Evolutionary conservation across 1,139 yeast genomes (phyloP), one percentile per base, ranked within the genome.

Genomic region (Maudiozyma humilis): DNA sequence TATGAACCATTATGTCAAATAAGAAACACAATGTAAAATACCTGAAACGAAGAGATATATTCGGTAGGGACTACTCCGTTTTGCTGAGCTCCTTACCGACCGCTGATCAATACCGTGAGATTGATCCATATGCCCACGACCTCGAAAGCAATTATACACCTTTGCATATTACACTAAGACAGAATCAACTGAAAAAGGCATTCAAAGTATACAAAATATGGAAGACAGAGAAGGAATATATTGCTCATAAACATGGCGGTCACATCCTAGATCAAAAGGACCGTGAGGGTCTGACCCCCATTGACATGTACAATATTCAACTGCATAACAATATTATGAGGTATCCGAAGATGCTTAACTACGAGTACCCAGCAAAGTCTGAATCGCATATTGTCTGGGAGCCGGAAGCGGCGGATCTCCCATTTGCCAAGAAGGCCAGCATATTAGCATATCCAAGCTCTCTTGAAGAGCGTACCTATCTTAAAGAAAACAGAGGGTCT

Each of bases 81-180:
- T 10, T 69, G 79, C 20, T 74, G 79, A 49, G 62, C 34, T 42
- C 67, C 77, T 41, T 62, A 71, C 47, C 83, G 79, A 51, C 66
- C 75, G 38, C 60, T 63, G 45, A 77, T 34, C 71, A 71, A 46
- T 71, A 76, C 51, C 69, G 73, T 6, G 69, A 72, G 38, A 55
- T 70, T 10, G 71, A 79, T 38, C 51, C 79, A 2, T 54, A 59
- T 10, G 60, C 73, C 0, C 64, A 69, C 1, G 96, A 89, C 59
- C 69, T 68, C 45, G 96, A 89, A 61, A 86, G 77, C 57, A 86
- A 88, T 1, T 88, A 95, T 84, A 83, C 86, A 34, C 78, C 88
- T 29, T 67, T 88, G 36, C 96, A 89, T 62, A 47, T 56, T 2
- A 44, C 57, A 4, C 43, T 62, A 31, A 53, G 47, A 36, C 43